Base-by-base conservation (phyloP, 108 stramenopile species). In the Thalassiosira profunda region DNA sequence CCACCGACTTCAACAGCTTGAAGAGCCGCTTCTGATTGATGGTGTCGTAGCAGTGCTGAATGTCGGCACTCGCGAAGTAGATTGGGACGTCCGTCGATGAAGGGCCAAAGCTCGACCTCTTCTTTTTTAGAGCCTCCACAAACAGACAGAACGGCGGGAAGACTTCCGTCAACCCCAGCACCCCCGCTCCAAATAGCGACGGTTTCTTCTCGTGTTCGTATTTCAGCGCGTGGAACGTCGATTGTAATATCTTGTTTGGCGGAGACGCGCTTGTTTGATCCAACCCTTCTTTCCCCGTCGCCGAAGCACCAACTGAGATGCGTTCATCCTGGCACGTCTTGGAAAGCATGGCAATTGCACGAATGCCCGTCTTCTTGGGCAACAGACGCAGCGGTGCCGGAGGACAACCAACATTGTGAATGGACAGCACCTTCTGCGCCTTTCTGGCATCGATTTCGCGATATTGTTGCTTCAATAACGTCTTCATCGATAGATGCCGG, bases 31-130 rank as follows among this genome's bases (percentile, higher is more conserved):
- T 44, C 69, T 93, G 92, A 47, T 91, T 69, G 20, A 96, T 93
- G 17, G 67, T 86, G 47, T 96, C 95, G 37, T 89, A 96, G 62
- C 92, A 93, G 47, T 88, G 82, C 42, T 84, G 77, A 55, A 96
- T 90, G 47, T 96, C 95, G 7, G 86, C 86, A 57, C 84, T 87
- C 23, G 84, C 89, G 62, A 93, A 92, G 61, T 81, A 87, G 0
- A 96, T 76, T 34, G 49, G 49, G 33, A 26, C 30, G 11, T 56
- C 48, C 30, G 14, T 28, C 2, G 51, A 30, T 31, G 51, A 52
- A n/a, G n/a, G n/a, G 7, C 26, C 36, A 21, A 51, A 20, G 9
- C 3, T 9, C 11, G 42, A 24, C 28, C 35, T 8, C 40, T 48
- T 59, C 20, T 35, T 57, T 20, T 58, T 62, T 51, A 74, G 44